Base-by-base conservation (phyloP, 2,329 filamentous ascomycete genomes). In the Pseudohalonectria lignicola region DNA sequence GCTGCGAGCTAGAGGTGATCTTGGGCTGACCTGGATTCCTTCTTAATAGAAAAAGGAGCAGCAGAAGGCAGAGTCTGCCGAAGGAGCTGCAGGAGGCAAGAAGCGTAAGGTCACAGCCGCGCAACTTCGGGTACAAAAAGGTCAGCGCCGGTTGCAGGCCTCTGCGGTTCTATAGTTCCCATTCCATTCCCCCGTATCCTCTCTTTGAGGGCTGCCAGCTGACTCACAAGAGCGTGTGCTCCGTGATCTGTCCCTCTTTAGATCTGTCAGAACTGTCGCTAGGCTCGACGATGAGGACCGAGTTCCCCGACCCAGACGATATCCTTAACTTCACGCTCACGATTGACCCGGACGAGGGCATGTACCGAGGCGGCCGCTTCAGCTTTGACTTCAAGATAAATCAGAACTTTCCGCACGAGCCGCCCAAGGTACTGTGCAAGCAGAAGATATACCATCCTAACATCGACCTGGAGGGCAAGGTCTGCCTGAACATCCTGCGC, bases 371-470 rank as follows among this genome's bases (percentile, higher is more conserved):
- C 50, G 90, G 90, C 41, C 69, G 70, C 42, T 98, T 96, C 64
- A 78, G 79, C 43, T 98, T 98, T 61, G 82, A 76, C 47, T 96
- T 98, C 62, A 75, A 76, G 45, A 94, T 98, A 66, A 87, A 86
- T 61, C 84, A 90, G 56, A 92, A 84, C 66, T 98, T 94, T 63
- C 92, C 92, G 1, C 92, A 96, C 64, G 88, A 96, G 59, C 88
- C 92, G 45, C 92, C 92, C 16, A 96, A 96, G 64, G 92, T 98
- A 50, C 92, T 85, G 55, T 96, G 92, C 66, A 83, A 80, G 49
- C 86, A 98, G 64, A 96, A 94, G 71, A 96, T 98, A 52, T 98
- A 98, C 66, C 92, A 98, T 59, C 92, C 92, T 5, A 98, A 98
- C 62, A 98, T 98, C 57, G 92, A 98, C 55, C 73, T 94, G 30